Evolutionary conservation across 176 grass and related monocot genomes (phyloP).

Genomic region (Zoysia pacifica): DNA sequence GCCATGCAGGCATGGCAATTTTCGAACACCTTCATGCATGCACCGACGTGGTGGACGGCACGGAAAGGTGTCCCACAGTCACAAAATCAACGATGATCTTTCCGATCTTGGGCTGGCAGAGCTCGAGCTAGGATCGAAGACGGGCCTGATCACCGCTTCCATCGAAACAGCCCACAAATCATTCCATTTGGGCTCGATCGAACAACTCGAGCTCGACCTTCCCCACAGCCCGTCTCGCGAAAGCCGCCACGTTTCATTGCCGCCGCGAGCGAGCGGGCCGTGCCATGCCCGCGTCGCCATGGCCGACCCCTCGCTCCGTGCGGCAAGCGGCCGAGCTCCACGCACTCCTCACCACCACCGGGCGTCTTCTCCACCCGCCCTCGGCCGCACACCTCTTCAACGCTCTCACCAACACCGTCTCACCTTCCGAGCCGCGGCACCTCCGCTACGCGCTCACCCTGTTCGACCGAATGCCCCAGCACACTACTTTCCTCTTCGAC

Average conservation of each 20-base stretch:
- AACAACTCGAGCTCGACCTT: neutral
- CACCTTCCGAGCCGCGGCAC: neutral
- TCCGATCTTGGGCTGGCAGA: neutral
- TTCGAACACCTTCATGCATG: neutral
- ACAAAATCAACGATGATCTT: neutral
- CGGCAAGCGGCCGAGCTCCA: slow-evolving; percentile 65
- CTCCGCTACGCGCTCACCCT: slow-evolving; percentile 50
- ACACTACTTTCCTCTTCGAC: slow-evolving; percentile 54
- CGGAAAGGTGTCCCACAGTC: neutral
- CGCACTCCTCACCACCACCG: slow-evolving; percentile 40
- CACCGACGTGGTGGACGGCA: slow-evolving; percentile 9
- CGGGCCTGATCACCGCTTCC: neutral
- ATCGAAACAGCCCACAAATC: neutral
- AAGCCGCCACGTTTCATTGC: neutral
- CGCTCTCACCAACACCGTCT: slow-evolving; percentile 37
- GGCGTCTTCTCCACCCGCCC: slow-evolving; percentile 17
- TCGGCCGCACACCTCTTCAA: slow-evolving; percentile 54
- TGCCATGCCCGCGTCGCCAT: slow-evolving; percentile 45
- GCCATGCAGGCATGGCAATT: neutral
- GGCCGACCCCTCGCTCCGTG: slow-evolving; percentile 55
- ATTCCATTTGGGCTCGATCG: no score
- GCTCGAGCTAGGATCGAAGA: no score
- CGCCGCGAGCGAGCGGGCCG: neutral
- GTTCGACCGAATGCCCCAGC: slow-evolving; percentile 52
- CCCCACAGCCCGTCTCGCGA: no score